Evolutionary conservation across 345 rosid species (phyloP).

Genomic region (Xanthoceras sorbifolium): DNA sequence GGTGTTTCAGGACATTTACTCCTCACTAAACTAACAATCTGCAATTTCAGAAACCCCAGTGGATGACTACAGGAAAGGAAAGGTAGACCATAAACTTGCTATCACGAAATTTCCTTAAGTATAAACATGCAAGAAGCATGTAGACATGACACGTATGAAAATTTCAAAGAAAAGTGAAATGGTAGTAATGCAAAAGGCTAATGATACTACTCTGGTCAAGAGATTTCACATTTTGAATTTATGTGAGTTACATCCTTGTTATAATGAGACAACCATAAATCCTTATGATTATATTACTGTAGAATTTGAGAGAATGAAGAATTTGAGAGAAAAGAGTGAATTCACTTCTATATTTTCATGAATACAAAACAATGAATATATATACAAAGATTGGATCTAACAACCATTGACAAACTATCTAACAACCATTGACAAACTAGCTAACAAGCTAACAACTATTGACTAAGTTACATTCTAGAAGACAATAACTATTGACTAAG

Average conservation of each 20-base stretch:
- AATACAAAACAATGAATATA: too few relatives aligned
- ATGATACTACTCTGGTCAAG: background rate
- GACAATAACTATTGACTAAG: too few relatives aligned
- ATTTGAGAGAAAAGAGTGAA: too few relatives aligned
- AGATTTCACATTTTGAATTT: background rate
- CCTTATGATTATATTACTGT: background rate
- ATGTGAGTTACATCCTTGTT: background rate
- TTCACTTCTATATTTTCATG: too few relatives aligned
- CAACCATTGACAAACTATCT: too few relatives aligned
- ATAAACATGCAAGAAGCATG: background rate
- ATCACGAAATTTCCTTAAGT: background rate
- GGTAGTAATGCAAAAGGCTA: background rate
- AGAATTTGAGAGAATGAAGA: too few relatives aligned
- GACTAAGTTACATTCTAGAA: too few relatives aligned
- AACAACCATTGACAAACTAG: too few relatives aligned
- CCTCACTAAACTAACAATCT: slow-evolving; percentile 67
- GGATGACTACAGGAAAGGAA: background rate
- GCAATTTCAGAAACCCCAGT: slow-evolving; percentile 23
- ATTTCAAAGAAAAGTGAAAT: background rate
- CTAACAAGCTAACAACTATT: too few relatives aligned
- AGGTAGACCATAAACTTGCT: background rate
- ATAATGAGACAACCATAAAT: background rate
- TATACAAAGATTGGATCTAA: too few relatives aligned
- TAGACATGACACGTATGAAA: background rate
- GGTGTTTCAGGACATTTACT: slow-evolving; percentile 81